Evolutionary conservation across 1,139 yeast species (phyloP), one percentile per base, ranked within the genome.

Genomic region (Candida buenavistaensis): DNA sequence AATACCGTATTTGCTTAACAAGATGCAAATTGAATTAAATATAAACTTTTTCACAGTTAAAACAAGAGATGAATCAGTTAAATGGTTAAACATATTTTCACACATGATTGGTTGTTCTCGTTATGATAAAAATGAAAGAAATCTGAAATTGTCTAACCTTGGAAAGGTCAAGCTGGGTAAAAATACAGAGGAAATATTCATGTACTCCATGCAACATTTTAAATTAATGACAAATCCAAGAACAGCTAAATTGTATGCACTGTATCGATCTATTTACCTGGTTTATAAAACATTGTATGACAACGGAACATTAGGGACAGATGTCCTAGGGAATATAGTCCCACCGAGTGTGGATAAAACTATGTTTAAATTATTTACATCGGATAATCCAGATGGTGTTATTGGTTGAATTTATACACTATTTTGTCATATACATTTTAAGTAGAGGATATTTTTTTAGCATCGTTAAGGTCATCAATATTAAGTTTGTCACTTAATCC

Each of bases 61-160:
- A 37, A 66, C 73, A 3, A 45, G 54, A 13, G 55, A 59, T 16
- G 89, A 82, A 35, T 65, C 77, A 9, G 39, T 71, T 2, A 67
- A 64, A 8, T 78, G 86, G 80, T 49, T 81, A 14, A 67, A 64
- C 27, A 71, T 81, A 10, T 70, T 80, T 43, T 64, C 84, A 0
- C 73, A 78, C 46, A 68, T 87, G 0, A 67, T 82, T 7, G 72
- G 80, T 0, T 55, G 62, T 17, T 62, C 76, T 6, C 50, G 78
- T 22, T 75, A 77, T 52, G 87, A 80, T 51, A 75, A 78, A 27
- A 60, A 60, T 29, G 73, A 76, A 43, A 57, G 86, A 43, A 74
- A 78, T 49, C 64, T 67, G 38, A 69, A 70, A 17, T 63, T 77
- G 38, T 71, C 83, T 1, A 78, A 75, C 44, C 54, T 82, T 8